Evolutionary conservation across 1,284 basidiomycete genomes (phyloP).

Genomic region (Vanrija sp.): DNA sequence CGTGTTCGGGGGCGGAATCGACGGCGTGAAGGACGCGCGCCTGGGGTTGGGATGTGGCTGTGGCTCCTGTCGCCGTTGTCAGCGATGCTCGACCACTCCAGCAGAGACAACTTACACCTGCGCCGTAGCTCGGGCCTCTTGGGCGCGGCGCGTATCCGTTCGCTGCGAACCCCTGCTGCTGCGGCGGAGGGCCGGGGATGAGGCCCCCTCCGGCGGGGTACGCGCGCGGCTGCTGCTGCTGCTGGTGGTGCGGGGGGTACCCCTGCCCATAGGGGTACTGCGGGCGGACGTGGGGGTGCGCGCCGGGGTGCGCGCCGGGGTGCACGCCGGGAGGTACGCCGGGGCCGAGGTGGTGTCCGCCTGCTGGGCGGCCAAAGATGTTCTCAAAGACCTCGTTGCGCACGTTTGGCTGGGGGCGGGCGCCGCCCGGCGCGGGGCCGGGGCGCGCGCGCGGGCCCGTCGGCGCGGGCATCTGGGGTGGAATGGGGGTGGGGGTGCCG

Average conservation of each 20-base stretch:
- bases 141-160: background rate
- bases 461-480: no score
- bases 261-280: background rate
- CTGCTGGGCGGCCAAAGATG: constrained; percentile 48
- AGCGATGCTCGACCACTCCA: no score
- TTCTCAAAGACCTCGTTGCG: constrained; percentile 48
- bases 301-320: background rate
- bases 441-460: background rate
- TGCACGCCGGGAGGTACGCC: constrained; percentile 1
- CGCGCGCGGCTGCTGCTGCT: background rate
- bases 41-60: background rate
- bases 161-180: background rate
- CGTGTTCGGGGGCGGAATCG: background rate
- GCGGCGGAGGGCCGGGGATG: background rate
- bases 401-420: constrained; percentile 17
- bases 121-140: background rate
- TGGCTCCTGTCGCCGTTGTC: background rate
- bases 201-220: background rate
- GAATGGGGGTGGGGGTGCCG: background rate
- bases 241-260: constrained; percentile 2
- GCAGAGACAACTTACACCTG: background rate
- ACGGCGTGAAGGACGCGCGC: constrained; percentile 2
- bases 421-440: background rate
- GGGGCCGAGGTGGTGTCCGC: constrained; percentile 40
- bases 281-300: background rate